phyloP scores from a whole-genome alignment of 768 basidiomycete genomes.

The Galerina marginata region DNA sequence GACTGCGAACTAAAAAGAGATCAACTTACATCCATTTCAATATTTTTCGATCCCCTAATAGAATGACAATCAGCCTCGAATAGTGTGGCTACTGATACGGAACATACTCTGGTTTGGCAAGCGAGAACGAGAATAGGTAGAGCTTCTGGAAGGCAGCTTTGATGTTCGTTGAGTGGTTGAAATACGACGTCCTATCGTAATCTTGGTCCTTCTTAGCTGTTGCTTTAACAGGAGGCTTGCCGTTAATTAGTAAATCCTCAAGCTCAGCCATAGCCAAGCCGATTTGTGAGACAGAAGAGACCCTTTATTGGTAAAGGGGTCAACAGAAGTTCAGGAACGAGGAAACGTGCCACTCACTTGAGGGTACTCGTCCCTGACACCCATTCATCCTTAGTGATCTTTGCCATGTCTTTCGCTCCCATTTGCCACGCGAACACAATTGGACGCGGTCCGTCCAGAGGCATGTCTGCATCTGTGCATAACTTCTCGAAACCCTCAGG shows the following conservation, averaged over 20 bases:
- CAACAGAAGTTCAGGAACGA: neutral
- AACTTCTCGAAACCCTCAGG: conserved; percentile 75
- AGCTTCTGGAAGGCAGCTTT: conserved; percentile 64
- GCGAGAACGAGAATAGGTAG: conserved; percentile 72
- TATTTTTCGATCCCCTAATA: conserved; percentile 69
- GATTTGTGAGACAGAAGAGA: conserved; percentile 53
- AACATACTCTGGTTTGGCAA: conserved; percentile 74
- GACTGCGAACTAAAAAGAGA: neutral
- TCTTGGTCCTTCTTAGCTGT: conserved; percentile 47
- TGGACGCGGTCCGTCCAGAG: conserved; percentile 75
- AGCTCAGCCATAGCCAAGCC: conserved; percentile 61
- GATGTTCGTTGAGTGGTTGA: conserved; percentile 51
- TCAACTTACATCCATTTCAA: conserved; percentile 76
- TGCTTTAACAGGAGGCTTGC: conserved; percentile 45
- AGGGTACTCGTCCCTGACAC: conserved; percentile 51
- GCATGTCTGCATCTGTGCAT: conserved; percentile 71
- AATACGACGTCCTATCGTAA: conserved; percentile 62
- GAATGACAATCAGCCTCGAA: neutral
- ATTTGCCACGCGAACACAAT: conserved; percentile 81
- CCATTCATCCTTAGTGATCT: conserved; percentile 75
- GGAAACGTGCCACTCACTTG: conserved; percentile 34
- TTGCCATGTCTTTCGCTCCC: conserved; percentile 73
- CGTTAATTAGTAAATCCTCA: conserved; percentile 63
- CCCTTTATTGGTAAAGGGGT: conserved; percentile 26
- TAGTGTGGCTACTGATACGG: neutral